These are phyloP conservation scores for Vaccinium macrocarpon DNA, from an alignment of 148 eudicot genomes.

Conservation along the genomic window DNA sequence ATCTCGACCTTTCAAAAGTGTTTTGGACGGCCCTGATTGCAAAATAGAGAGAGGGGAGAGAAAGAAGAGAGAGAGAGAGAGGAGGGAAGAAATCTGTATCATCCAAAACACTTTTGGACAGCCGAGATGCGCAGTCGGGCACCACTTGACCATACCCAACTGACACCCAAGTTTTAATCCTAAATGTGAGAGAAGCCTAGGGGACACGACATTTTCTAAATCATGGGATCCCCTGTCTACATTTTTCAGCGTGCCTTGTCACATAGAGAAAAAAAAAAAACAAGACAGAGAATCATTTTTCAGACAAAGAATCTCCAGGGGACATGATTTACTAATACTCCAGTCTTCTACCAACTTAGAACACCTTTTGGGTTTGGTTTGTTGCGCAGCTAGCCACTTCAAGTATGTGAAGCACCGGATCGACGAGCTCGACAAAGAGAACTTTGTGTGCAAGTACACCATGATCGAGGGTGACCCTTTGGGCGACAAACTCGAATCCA, in stretches of 20 bases:
- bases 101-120: too few species aligned
- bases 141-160: too few species aligned
- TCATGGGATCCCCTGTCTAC: neutral
- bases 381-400: constrained; percentile 23
- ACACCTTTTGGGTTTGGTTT: neutral
- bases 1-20: too few species aligned
- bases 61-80: too few species aligned
- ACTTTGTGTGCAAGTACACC: constrained; percentile 26
- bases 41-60: too few species aligned
- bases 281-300: neutral
- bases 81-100: too few species aligned
- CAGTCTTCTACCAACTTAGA: neutral
- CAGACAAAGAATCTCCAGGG: neutral
- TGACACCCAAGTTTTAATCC: neutral
- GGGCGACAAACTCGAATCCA: constrained; percentile 24
- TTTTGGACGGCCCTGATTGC: too few species aligned
- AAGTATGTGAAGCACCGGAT: constrained; percentile 31
- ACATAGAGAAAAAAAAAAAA: neutral
- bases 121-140: too few species aligned
- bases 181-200: neutral
- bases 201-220: neutral
- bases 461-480: constrained; percentile 32
- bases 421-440: constrained; percentile 34
- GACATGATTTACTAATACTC: neutral
- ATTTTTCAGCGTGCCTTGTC: neutral